Percentiles rank a stretch among this genome's conserved stretches.
Conservation (phyloP, 2,329 filamentous ascomycete species). For the Fusarium subtropicale region DNA sequence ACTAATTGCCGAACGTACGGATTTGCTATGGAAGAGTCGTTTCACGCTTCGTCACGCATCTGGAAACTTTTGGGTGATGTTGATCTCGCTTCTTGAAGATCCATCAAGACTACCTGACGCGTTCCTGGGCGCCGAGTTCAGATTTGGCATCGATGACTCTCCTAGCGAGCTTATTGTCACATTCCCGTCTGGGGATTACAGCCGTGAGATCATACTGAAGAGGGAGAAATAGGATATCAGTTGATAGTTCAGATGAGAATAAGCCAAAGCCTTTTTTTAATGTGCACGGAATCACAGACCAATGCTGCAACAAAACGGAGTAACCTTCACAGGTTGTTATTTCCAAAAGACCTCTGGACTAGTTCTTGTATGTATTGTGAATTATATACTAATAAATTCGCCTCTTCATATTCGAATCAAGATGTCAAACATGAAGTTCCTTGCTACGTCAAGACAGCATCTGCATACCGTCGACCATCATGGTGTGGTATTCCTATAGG, state of each 20-base stretch:
- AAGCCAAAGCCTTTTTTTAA: too few relatives aligned
- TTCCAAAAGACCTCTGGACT: background rate
- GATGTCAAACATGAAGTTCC: background rate
- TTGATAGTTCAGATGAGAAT: too few relatives aligned
- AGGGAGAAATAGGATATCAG: background rate
- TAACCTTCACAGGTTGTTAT: rapidly evolving
- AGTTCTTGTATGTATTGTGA: background rate
- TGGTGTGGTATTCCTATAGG: too few relatives aligned
- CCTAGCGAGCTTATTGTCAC: background rate
- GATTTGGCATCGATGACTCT: background rate
- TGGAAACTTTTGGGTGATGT: constrained; percentile 46
- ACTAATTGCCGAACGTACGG: constrained; percentile 41
- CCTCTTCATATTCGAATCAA: background rate
- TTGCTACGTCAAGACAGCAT: too few relatives aligned
- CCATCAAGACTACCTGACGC: background rate
- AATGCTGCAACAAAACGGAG: background rate
- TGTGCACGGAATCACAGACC: background rate
- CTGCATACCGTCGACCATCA: too few relatives aligned
- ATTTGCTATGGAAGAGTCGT: constrained; percentile 42
- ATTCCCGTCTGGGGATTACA: background rate
- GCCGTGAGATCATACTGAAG: background rate
- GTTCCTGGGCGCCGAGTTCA: background rate
- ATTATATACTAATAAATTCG: background rate
- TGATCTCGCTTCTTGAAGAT: background rate
- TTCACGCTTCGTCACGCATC: constrained; percentile 47